These are phyloP conservation scores for Acanthamoeba castellanii DNA, from an alignment of 208 protist genomes.

Conservation along the genomic window DNA sequence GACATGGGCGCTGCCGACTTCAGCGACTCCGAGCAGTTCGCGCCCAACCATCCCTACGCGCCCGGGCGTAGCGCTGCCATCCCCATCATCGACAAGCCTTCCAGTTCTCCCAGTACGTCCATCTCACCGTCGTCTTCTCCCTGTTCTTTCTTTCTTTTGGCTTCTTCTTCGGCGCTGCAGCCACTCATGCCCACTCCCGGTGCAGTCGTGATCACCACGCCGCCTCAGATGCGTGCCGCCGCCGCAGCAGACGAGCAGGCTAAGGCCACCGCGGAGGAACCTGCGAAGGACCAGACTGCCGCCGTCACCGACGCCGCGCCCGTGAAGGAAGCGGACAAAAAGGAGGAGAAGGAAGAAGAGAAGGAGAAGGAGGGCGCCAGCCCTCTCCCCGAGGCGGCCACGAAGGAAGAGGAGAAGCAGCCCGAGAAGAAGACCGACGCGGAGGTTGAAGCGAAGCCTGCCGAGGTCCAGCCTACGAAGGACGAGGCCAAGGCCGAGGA, in stretches of 20 bases:
- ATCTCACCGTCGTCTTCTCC: background rate
- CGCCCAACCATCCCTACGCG: background rate
- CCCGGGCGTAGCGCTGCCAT: constrained; percentile 10
- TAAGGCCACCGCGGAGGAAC: background rate
- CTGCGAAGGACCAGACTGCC: background rate
- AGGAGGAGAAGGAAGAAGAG: background rate
- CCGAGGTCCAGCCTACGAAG: background rate
- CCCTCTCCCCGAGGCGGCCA: background rate
- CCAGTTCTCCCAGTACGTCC: background rate
- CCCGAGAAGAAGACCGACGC: background rate
- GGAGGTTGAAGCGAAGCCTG: no score
- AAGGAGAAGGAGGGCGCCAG: no score
- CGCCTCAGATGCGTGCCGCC: background rate
- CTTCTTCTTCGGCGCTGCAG: background rate
- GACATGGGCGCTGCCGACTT: background rate
- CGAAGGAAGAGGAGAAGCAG: background rate
- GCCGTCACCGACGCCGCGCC: background rate
- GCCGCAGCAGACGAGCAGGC: background rate
- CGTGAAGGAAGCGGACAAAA: background rate
- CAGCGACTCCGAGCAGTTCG: background rate
- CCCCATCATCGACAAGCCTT: background rate
- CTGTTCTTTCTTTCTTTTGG: background rate
- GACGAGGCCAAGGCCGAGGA: background rate
- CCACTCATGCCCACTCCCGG: background rate
- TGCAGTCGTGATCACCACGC: background rate